Evolutionary conservation across 2,329 filamentous ascomycete genomes (phyloP).

Genomic region (Colletotrichum musae): DNA sequence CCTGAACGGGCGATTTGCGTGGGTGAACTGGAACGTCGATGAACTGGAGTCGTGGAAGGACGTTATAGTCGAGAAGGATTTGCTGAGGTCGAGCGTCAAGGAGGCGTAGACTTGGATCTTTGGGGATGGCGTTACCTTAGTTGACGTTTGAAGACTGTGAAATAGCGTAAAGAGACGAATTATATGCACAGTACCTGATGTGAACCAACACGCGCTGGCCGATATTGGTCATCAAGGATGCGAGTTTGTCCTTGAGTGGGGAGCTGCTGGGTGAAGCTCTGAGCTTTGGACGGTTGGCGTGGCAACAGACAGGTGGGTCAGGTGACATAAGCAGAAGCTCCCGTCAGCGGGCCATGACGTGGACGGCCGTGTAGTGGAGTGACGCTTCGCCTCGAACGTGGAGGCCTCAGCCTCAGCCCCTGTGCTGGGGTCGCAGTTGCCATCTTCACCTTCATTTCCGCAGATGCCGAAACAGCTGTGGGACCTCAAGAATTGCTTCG

Average conservation of each 20-base stretch:
- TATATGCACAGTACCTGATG: no score
- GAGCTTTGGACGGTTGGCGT: no score
- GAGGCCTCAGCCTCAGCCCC: slow-evolving; percentile 1
- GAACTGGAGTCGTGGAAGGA: slow-evolving; percentile 42
- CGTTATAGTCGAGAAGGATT: slow-evolving; percentile 41
- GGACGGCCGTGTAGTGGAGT: not conserved
- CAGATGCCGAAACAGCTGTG: no score
- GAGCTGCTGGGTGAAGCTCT: no score
- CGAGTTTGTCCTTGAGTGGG: no score
- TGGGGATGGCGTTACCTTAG: no score
- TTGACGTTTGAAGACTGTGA: no score
- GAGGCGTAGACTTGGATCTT: not conserved
- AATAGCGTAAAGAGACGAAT: no score
- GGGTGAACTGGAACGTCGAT: slow-evolving; percentile 54
- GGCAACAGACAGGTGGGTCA: not conserved
- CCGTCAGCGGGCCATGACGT: slow-evolving; percentile 7
- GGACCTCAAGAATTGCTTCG: no score
- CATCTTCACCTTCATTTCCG: not conserved
- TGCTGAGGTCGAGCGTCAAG: slow-evolving; percentile 32
- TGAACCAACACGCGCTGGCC: no score
- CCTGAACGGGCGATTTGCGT: slow-evolving; percentile 50
- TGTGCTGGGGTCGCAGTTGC: not conserved
- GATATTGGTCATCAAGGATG: no score
- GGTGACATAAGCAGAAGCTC: slow-evolving; percentile 4
- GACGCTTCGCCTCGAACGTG: slow-evolving; percentile 4